Percentiles rank a stretch among this genome's conserved stretches.
phyloP scores from a whole-genome alignment of 345 rosid genomes.

The Hibiscus syriacus region DNA sequence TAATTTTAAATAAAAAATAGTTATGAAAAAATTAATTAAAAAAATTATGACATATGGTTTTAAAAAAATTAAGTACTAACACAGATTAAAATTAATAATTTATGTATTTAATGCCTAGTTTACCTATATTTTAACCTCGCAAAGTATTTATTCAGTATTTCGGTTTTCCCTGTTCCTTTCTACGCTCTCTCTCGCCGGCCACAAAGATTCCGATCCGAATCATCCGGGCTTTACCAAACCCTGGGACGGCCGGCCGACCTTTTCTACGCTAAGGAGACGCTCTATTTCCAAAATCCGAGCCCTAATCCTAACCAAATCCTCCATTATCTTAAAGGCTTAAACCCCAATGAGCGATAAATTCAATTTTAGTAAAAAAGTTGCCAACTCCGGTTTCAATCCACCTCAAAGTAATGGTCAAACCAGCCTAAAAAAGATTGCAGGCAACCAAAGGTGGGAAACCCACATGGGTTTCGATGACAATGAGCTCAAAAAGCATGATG shows the following conservation, averaged over 20 bases:
- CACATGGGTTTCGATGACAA: background rate
- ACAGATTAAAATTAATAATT: too few relatives aligned
- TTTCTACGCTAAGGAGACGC: background rate
- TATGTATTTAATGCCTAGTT: too few relatives aligned
- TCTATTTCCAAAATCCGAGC: background rate
- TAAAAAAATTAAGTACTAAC: too few relatives aligned
- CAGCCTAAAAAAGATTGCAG: background rate
- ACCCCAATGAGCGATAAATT: background rate
- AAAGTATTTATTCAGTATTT: too few relatives aligned
- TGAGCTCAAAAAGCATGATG: background rate
- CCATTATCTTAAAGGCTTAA: background rate
- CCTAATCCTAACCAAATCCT: background rate
- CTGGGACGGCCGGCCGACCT: background rate
- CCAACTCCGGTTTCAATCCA: background rate
- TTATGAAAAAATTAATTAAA: too few relatives aligned
- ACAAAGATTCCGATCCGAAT: background rate
- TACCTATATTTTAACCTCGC: background rate
- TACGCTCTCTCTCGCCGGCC: background rate
- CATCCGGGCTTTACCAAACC: background rate
- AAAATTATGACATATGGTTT: too few relatives aligned
- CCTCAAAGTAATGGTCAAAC: background rate
- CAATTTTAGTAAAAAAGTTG: background rate
- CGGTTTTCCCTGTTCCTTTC: background rate
- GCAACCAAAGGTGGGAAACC: background rate
- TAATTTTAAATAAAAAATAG: too few relatives aligned